These are phyloP conservation scores for Spathaspora arborariae DNA, from an alignment of 805 yeast genomes.

Conservation along the genomic window DNA sequence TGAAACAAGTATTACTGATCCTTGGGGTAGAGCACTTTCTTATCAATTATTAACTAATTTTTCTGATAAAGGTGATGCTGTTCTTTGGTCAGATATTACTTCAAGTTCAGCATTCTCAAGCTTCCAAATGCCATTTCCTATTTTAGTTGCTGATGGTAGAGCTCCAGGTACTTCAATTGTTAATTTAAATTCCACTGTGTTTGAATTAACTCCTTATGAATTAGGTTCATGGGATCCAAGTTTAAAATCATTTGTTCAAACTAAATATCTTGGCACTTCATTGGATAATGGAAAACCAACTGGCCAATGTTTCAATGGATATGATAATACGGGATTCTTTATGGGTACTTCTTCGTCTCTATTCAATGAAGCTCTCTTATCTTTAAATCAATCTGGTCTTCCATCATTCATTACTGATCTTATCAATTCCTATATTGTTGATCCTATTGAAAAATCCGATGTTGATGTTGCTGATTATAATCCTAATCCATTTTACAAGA, in stretches of 20 bases:
- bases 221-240: slow-evolving; percentile 88
- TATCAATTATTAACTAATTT: slow-evolving; percentile 34
- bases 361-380: slow-evolving; percentile 64
- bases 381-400: slow-evolving; percentile 41
- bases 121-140: slow-evolving; percentile 38
- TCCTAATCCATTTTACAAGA: slow-evolving; percentile 62
- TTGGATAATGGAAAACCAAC: slow-evolving; percentile 57
- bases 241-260: slow-evolving; percentile 58
- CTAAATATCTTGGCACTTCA: slow-evolving; percentile 67
- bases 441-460: slow-evolving; percentile 29
- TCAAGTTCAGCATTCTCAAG: slow-evolving; percentile 20
- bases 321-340: slow-evolving; percentile 77
- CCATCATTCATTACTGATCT: neutral
- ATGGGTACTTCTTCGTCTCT: slow-evolving; percentile 81
- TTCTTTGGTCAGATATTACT: slow-evolving; percentile 31
- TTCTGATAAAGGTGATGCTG: slow-evolving; percentile 24
- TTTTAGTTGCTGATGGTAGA: slow-evolving; percentile 36
- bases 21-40: slow-evolving; percentile 42
- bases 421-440: slow-evolving; percentile 16
- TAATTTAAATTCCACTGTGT: slow-evolving; percentile 34
- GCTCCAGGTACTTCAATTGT: slow-evolving; percentile 29
- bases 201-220: slow-evolving; percentile 38
- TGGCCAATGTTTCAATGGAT: slow-evolving; percentile 56
- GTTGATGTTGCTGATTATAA: slow-evolving; percentile 49
- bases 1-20: slow-evolving; percentile 37